Conservation (phyloP, 768 basidiomycete genomes). For the Leucosporidium creatinivorum region DNA sequence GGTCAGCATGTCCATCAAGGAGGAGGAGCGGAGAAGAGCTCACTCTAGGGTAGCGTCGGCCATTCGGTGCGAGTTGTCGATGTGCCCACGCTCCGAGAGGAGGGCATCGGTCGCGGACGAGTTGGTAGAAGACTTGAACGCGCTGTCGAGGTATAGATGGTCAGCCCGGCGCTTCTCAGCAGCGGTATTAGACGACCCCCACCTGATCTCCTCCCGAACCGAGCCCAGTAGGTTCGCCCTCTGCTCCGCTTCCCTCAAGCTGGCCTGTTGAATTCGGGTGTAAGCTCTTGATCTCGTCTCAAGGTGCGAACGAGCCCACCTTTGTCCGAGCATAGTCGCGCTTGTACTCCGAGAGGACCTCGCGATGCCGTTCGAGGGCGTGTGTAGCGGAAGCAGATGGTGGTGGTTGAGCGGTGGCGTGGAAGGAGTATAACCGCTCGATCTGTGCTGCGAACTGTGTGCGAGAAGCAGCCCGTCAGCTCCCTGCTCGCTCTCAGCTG, state of each 20-base stretch:
- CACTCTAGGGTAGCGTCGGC: constrained; percentile 84
- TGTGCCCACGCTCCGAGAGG: constrained; percentile 75
- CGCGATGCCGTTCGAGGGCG: constrained; percentile 80
- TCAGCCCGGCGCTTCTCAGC: background rate
- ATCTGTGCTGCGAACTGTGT: constrained; percentile 70
- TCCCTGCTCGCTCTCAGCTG: background rate
- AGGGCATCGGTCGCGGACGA: constrained; percentile 58
- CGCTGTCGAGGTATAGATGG: background rate
- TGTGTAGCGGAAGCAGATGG: constrained; percentile 76
- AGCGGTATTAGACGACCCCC: constrained; percentile 37
- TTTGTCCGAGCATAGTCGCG: constrained; percentile 80
- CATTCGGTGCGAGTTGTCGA: constrained; percentile 91
- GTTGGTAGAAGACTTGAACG: constrained; percentile 32
- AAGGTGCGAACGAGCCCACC: constrained; percentile 44
- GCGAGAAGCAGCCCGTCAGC: background rate
- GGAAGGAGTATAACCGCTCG: constrained; percentile 55
- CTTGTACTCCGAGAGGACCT: constrained; percentile 78
- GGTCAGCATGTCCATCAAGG: background rate
- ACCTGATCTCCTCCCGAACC: constrained; percentile 96
- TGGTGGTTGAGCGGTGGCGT: constrained; percentile 50
- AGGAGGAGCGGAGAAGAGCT: constrained; percentile 38
- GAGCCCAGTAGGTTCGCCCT: constrained; percentile 80
- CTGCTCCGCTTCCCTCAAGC: constrained; percentile 73
- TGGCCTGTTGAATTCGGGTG: constrained; percentile 49
- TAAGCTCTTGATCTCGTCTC: background rate